These are phyloP conservation scores for Aspergillus fischeri DNA, from an alignment of 2,329 filamentous ascomycete species.

Conservation along the genomic window DNA sequence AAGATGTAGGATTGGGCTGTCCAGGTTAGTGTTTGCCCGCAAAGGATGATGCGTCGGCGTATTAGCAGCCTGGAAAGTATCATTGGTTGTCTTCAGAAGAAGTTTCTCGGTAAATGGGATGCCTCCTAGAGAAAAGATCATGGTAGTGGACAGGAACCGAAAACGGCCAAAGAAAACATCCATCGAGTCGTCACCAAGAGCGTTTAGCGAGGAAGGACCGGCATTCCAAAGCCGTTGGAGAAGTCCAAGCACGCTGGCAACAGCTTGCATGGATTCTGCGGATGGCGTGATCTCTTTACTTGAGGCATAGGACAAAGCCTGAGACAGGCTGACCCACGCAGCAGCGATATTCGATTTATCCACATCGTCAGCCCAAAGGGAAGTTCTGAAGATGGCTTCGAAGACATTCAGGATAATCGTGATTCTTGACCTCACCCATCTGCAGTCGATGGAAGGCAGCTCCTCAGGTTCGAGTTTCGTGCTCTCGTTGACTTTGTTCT, in stretches of 20 bases:
- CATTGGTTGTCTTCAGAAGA: constrained; percentile 51
- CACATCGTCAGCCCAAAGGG: constrained; percentile 47
- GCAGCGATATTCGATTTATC: constrained; percentile 48
- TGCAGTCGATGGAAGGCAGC: constrained; percentile 75
- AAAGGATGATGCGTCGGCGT: constrained; percentile 33
- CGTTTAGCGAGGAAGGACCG: constrained; percentile 43
- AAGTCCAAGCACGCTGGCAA: constrained; percentile 67
- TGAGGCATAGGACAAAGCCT: constrained; percentile 56
- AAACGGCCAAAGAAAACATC: constrained; percentile 47
- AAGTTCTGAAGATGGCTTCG: constrained; percentile 49
- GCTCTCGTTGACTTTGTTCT: constrained; percentile 64
- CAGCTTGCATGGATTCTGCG: constrained; percentile 73
- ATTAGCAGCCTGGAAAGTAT: constrained; percentile 47
- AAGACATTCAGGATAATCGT: constrained; percentile 60
- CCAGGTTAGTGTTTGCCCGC: constrained; percentile 23
- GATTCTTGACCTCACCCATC: constrained; percentile 77
- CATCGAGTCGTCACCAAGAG: constrained; percentile 18
- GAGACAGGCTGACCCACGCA: constrained; percentile 58
- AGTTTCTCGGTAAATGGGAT: constrained; percentile 49
- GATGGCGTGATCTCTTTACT: constrained; percentile 90
- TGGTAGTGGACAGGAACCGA: constrained; percentile 48
- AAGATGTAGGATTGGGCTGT: constrained; percentile 38
- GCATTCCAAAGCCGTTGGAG: constrained; percentile 65
- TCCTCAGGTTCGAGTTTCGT: constrained; percentile 63
- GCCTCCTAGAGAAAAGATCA: constrained; percentile 48